Conservation (phyloP, 1,139 yeast species). For the Wickerhamomyces sp. region DNA sequence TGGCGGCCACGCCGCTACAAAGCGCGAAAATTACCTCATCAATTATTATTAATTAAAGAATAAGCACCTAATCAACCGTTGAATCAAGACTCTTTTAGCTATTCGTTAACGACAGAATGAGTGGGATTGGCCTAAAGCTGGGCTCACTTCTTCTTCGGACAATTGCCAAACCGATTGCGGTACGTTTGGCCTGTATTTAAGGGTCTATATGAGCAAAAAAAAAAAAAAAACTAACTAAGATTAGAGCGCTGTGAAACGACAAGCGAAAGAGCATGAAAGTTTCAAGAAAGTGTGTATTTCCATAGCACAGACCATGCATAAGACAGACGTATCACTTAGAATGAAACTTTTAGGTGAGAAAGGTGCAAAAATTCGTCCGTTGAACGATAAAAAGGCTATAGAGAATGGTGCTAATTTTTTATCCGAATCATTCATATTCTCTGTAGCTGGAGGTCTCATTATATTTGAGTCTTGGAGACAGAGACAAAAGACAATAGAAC, state of each 20-base stretch:
- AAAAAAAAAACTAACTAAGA: neutral
- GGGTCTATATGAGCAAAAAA: no score
- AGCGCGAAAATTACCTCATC: no score
- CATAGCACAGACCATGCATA: constrained; percentile 72
- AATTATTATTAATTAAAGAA: no score
- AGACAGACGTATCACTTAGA: constrained; percentile 58
- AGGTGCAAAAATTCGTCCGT: constrained; percentile 56
- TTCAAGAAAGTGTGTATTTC: constrained; percentile 60
- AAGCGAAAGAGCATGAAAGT: constrained; percentile 68
- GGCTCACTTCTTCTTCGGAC: constrained; percentile 73
- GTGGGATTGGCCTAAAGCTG: constrained; percentile 60
- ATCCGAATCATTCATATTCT: constrained; percentile 71
- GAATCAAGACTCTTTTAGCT: neutral
- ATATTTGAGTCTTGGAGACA: constrained; percentile 69
- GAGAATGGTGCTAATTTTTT: constrained; percentile 79
- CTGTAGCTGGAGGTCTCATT: constrained; percentile 83
- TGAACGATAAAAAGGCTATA: constrained; percentile 80
- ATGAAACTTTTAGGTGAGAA: constrained; percentile 60
- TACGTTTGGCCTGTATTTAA: constrained; percentile 20
- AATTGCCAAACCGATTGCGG: constrained; percentile 78
- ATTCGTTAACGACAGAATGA: constrained; percentile 15
- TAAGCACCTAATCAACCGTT: no score
- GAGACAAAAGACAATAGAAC: constrained; percentile 55
- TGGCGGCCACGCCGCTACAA: no score
- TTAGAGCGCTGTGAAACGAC: constrained; percentile 47